These are phyloP conservation scores for Immersiella caudata DNA, from an alignment of 495 filamentous ascomycete genomes.

Conservation along the genomic window DNA sequence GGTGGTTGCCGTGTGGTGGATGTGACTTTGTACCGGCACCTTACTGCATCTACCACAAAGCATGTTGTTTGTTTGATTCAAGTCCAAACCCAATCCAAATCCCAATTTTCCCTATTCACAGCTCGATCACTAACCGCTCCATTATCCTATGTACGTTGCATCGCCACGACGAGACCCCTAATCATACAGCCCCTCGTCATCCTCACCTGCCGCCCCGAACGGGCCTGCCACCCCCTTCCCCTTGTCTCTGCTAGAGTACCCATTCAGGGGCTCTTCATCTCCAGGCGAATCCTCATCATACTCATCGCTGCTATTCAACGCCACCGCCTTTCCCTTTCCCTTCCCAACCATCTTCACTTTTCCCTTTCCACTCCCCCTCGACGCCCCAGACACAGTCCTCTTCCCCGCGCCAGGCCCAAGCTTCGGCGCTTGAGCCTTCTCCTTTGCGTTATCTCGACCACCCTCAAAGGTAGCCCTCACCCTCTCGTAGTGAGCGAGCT, in stretches of 20 bases:
- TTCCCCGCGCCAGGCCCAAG: constrained; percentile 19
- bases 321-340: constrained; percentile 48
- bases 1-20: neutral
- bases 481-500: constrained; percentile 86
- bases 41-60: neutral
- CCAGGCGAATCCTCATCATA: constrained; percentile 21
- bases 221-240: constrained; percentile 49
- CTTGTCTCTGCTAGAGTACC: constrained; percentile 47
- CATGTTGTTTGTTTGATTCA: neutral
- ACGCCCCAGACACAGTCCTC: constrained; percentile 23
- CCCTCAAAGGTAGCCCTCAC: constrained; percentile 82
- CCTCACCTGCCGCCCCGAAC: constrained; percentile 30
- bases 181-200: constrained; percentile 43
- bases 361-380: constrained; percentile 50
- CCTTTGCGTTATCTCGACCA: constrained; percentile 36
- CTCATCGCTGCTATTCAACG: constrained; percentile 26
- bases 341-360: constrained; percentile 55
- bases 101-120: neutral
- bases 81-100: neutral
- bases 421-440: constrained; percentile 41
- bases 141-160: constrained; percentile 1
- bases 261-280: constrained; percentile 15
- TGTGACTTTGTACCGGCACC: neutral
- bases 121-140: too few relatives aligned
- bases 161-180: constrained; percentile 10